Evolutionary conservation across 257 asterid species (phyloP).

Genomic region (Solanum etuberosum): DNA sequence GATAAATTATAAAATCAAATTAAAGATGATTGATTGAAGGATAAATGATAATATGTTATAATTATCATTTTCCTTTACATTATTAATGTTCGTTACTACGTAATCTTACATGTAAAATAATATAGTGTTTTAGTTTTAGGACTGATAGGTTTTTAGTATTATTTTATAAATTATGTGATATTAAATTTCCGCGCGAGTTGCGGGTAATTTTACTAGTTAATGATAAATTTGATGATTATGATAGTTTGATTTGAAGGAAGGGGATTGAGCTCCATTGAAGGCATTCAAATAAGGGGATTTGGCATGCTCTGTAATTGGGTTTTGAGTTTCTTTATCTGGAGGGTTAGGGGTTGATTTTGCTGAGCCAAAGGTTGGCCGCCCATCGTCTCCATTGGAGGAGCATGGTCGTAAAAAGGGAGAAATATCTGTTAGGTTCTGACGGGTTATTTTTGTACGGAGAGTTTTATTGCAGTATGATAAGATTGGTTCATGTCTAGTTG

Average conservation of each 20-base stretch:
- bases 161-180: no score
- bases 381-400: not conserved
- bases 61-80: no score
- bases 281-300: not conserved
- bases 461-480: not conserved
- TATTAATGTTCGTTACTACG: no score
- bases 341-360: not conserved
- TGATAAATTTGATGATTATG: not conserved
- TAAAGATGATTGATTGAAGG: no score
- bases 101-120: no score
- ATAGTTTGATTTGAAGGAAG: not conserved
- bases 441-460: not conserved
- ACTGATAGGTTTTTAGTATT: no score
- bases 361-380: not conserved
- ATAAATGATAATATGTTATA: no score
- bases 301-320: not conserved
- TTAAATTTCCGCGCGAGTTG: no score
- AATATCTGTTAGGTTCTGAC: not conserved
- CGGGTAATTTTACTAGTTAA: no score
- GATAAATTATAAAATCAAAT: no score
- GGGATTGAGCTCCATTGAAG: not conserved
- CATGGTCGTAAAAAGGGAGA: not conserved
- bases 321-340: not conserved
- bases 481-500: not conserved
- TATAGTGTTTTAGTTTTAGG: no score